A percentile compares a stretch with the other conserved stretches of the same genome.
These are phyloP conservation scores for Trametes punicea DNA, from an alignment of 768 basidiomycete species.

Conservation along the genomic window DNA sequence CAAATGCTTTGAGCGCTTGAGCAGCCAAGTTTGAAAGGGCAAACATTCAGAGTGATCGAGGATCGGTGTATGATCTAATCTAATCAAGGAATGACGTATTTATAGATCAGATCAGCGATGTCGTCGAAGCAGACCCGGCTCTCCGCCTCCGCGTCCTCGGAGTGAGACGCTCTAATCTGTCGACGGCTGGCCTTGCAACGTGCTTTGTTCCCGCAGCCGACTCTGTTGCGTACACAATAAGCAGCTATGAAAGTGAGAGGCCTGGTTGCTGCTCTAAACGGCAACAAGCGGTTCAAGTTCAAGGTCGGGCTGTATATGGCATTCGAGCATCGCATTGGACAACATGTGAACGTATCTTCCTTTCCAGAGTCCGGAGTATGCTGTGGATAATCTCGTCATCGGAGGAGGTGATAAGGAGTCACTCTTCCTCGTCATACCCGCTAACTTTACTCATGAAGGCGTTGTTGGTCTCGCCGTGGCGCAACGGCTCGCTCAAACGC, in stretches of 20 bases:
- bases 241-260: conserved; percentile 39
- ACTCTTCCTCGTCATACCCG: no score
- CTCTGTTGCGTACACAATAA: no score
- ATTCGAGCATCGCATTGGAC: background rate
- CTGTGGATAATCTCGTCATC: conserved; percentile 81
- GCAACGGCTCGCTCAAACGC: conserved; percentile 60
- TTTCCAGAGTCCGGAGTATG: conserved; percentile 59
- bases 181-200: no score
- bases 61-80: conserved; percentile 13
- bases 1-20: no score
- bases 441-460: conserved; percentile 39
- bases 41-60: conserved; percentile 5
- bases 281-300: conserved; percentile 53
- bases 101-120: background rate
- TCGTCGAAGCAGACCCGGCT: background rate
- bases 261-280: conserved; percentile 59
- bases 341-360: background rate
- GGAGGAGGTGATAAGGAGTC: conserved; percentile 66
- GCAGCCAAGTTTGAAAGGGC: no score
- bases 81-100: conserved; percentile 5
- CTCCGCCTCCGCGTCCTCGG: background rate
- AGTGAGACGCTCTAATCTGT: no score
- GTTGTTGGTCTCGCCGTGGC: conserved; percentile 87
- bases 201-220: no score
- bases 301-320: conserved; percentile 42